Conservation (phyloP, 129 eudicot genomes). For the Chrysanthemum lavandulifolium region DNA sequence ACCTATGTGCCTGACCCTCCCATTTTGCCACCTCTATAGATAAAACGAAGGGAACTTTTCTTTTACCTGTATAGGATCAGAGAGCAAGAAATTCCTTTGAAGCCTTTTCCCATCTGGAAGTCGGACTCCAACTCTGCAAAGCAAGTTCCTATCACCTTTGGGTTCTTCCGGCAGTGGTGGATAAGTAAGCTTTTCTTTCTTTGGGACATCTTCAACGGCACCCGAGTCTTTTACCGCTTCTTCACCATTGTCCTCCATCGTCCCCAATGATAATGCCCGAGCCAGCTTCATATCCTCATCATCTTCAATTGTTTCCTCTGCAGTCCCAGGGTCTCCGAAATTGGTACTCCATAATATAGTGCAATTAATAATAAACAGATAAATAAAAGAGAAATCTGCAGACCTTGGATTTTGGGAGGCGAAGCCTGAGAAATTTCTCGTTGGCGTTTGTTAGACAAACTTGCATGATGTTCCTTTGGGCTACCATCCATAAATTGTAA, state of each 20-base stretch:
- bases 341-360: background rate
- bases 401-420: slow-evolving; percentile 46
- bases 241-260: slow-evolving; percentile 32
- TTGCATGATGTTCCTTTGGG: slow-evolving; percentile 66
- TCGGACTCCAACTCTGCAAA: slow-evolving; percentile 82
- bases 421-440: slow-evolving; percentile 47
- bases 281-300: slow-evolving; percentile 73
- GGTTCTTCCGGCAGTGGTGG: slow-evolving; percentile 84
- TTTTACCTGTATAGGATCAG: slow-evolving; percentile 51
- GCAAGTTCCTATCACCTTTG: slow-evolving; percentile 59
- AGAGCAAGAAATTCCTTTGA: slow-evolving; percentile 70
- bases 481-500: slow-evolving; percentile 73
- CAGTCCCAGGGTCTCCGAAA: slow-evolving; percentile 16
- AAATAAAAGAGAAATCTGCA: background rate
- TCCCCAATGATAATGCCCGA: slow-evolving; percentile 67
- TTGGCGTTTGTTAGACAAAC: slow-evolving; percentile 62
- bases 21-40: background rate
- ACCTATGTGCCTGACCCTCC: background rate
- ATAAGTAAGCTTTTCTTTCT: slow-evolving; percentile 40
- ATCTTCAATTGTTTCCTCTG: slow-evolving; percentile 55
- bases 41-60: background rate
- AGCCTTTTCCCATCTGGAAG: slow-evolving; percentile 85
- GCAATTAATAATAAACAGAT: background rate
- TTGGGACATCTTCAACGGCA: slow-evolving; percentile 23
- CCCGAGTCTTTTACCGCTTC: slow-evolving; percentile 29